phyloP scores from a whole-genome alignment of 345 rosid genomes.

The Physaria fendleri region DNA sequence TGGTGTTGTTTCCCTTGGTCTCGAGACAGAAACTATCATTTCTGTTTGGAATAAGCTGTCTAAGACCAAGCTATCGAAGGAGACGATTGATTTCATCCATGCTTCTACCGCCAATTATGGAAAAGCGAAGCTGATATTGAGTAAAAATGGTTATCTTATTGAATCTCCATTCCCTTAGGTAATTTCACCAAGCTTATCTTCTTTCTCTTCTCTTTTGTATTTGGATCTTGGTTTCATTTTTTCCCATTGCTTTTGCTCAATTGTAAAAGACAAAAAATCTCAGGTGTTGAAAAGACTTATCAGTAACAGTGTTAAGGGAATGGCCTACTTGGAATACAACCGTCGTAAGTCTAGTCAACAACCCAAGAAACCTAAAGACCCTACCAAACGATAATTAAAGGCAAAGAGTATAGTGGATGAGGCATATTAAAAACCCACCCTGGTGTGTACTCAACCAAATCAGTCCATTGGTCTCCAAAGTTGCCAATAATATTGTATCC shows the following conservation, averaged over 20 bases:
- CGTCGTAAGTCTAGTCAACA: too few species aligned
- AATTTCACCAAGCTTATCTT: too few species aligned
- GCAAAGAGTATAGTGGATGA: too few species aligned
- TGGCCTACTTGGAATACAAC: too few species aligned
- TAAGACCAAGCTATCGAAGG: conserved; percentile 85
- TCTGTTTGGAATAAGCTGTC: conserved; percentile 83
- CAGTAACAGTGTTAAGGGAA: conserved; percentile 75
- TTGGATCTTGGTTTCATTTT: neutral
- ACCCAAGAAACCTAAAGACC: too few species aligned
- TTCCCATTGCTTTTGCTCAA: neutral
- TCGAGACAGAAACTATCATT: conserved; percentile 84
- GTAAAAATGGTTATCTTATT: conserved; percentile 79
- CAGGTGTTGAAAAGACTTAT: conserved; percentile 85
- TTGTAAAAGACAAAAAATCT: neutral
- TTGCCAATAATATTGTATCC: too few species aligned
- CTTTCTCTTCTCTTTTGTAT: neutral
- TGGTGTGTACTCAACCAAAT: too few species aligned
- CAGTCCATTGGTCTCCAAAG: too few species aligned
- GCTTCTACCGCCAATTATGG: conserved; percentile 95
- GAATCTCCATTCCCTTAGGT: conserved; percentile 94
- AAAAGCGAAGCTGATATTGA: conserved; percentile 92
- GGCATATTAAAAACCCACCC: too few species aligned
- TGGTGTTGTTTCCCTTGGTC: conserved; percentile 94
- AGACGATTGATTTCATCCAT: conserved; percentile 76
- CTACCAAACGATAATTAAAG: too few species aligned